Evolutionary conservation across 2,329 filamentous ascomycete genomes (phyloP).

Genomic region (Paramyrothecium roridum): DNA sequence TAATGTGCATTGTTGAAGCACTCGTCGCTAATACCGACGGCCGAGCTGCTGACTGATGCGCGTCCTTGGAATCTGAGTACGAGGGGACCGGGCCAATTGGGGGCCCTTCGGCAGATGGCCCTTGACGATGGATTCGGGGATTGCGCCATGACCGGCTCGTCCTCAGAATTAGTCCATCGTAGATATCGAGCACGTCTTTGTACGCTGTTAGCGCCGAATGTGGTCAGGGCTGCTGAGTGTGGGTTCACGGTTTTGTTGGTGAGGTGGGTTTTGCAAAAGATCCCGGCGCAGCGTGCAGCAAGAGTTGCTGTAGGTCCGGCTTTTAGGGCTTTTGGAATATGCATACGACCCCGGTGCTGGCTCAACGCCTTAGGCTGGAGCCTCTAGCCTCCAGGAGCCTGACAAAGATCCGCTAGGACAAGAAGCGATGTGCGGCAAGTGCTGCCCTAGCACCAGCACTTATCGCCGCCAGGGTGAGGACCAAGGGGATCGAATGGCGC

Average conservation of each 20-base stretch:
- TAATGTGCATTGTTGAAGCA: not conserved
- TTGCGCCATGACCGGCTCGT: not conserved
- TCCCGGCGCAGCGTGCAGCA: not conserved
- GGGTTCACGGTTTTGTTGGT: not conserved
- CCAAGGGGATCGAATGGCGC: not conserved
- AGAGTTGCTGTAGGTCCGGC: not conserved
- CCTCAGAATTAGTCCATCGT: not conserved
- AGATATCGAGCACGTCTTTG: not conserved
- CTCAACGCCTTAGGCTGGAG: not conserved
- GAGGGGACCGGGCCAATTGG: not conserved
- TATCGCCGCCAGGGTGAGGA: not conserved
- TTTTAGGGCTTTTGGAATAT: not conserved
- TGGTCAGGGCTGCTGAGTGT: not conserved
- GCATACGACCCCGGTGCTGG: not conserved
- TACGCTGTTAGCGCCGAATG: not conserved
- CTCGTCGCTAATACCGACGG: not conserved
- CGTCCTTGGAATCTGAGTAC: no score
- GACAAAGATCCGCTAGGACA: not conserved
- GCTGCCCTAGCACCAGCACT: not conserved
- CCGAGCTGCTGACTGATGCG: not conserved
- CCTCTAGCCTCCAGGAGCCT: not conserved
- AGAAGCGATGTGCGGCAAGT: no score
- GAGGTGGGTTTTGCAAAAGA: not conserved
- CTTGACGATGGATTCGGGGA: not conserved
- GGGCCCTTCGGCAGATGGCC: not conserved